Base-by-base conservation (phyloP, 352 stramenopile genomes). In the Phytophthora europaea region DNA sequence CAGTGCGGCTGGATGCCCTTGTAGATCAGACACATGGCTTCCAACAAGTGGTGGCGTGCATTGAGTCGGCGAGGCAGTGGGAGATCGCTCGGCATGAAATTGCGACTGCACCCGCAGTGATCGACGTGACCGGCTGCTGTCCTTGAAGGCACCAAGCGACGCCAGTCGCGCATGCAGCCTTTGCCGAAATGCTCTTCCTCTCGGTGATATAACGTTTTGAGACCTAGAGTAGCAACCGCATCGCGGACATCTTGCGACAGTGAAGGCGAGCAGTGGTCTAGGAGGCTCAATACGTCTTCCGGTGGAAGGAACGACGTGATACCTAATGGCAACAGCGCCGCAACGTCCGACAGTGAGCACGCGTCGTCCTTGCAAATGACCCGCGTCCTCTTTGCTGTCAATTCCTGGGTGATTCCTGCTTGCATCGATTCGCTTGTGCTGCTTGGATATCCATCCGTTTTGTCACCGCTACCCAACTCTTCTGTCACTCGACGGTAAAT, bases 11-110 rank as follows among this genome's bases (percentile, higher is more conserved):
- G 31, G 8, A 75, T 75, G 12, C 73, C 73, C 65, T 63, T 53
- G 60, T 72, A 58, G 55, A 75, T 51, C 38, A 77, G 57, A 61
- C 69, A 80, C 64, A 77, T 72, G 55, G 73, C 68, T 59, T 77
- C 53, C 33, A 77, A 67, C 36, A 80, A 64, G 28, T 76, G 60
- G 16, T 59, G 36, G 36, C 67, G 72, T 50, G 61, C 72, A 51
- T 75, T 73, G 38, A 65, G 28, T 26, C 64, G 34, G 36, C 61
- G 61, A 28, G 72, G 72, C 16, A 76, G 45, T 10, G 57, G 45
- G 18, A 67, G 51, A 13, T 73, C 72, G 36, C 43, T 60, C 10
- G 54, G 54, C 40, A 61, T 45, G 15, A 1, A 12, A 2, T 55
- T 63, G 18, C 31, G 36, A 23, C 48, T 53, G 33, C 58, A 73